phyloP scores from a whole-genome alignment of 2,329 filamentous ascomycete species.

The Alternaria tenuissima region DNA sequence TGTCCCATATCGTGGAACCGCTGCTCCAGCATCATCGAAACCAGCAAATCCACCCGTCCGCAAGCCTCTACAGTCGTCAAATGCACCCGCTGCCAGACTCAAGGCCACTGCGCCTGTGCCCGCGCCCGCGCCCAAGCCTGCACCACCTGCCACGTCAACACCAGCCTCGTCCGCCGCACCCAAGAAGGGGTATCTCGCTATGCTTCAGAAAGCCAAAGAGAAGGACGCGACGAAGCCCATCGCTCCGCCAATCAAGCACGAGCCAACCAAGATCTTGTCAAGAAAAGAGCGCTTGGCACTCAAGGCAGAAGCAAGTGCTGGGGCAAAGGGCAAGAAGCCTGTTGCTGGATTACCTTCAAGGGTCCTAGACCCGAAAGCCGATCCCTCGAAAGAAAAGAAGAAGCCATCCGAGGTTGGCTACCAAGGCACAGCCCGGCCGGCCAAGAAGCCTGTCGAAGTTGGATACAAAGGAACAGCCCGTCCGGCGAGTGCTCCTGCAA shows the following conservation, averaged over 20 bases:
- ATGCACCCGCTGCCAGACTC: slow-evolving; percentile 21
- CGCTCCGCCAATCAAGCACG: slow-evolving; percentile 77
- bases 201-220: slow-evolving; percentile 75
- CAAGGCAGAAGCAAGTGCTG: slow-evolving; percentile 56
- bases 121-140: slow-evolving; percentile 31
- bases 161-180: slow-evolving; percentile 55
- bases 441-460: slow-evolving; percentile 45
- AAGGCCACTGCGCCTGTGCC: slow-evolving; percentile 34
- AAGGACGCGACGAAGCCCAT: slow-evolving; percentile 57
- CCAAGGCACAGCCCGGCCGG: slow-evolving; percentile 58
- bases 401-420: slow-evolving; percentile 54
- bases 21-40: slow-evolving; percentile 38
- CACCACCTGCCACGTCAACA: slow-evolving; percentile 30
- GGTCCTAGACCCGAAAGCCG: slow-evolving; percentile 31
- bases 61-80: slow-evolving; percentile 31
- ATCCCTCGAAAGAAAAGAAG: slow-evolving; percentile 44
- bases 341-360: slow-evolving; percentile 22
- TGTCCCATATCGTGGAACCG: slow-evolving; percentile 51
- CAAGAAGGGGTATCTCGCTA: slow-evolving; percentile 78
- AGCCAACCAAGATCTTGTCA: slow-evolving; percentile 71
- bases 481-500: slow-evolving; percentile 29
- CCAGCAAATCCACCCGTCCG: slow-evolving; percentile 32
- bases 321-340: slow-evolving; percentile 46
- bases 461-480: slow-evolving; percentile 51
- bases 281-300: slow-evolving; percentile 62